Percentiles rank a stretch among this genome's conserved stretches.
These are phyloP conservation scores for Suillus decipiens DNA, from an alignment of 768 basidiomycete species.

Conservation along the genomic window DNA sequence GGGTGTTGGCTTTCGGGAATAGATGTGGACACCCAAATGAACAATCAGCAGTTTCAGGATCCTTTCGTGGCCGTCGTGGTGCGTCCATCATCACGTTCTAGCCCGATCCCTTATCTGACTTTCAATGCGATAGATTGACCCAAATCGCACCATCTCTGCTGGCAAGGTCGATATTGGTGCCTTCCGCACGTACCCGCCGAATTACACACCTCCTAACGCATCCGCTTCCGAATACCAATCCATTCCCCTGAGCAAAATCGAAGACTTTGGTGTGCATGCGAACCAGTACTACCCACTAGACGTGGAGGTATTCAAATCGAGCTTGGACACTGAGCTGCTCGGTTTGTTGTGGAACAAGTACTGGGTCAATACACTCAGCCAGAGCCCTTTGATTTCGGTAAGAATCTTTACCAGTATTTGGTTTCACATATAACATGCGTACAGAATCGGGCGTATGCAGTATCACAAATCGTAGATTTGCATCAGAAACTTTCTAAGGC, in stretches of 20 bases:
- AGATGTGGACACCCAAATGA: conserved; percentile 96
- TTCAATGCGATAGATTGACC: conserved; percentile 71
- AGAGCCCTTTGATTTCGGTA: conserved; percentile 91
- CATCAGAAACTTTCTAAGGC: conserved; percentile 87
- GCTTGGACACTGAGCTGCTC: conserved; percentile 82
- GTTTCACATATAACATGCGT: background rate
- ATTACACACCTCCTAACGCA: conserved; percentile 79
- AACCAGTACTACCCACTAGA: conserved; percentile 95
- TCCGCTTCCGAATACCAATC: conserved; percentile 88
- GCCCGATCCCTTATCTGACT: background rate
- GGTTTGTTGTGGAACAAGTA: conserved; percentile 98
- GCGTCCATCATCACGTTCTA: conserved; percentile 31
- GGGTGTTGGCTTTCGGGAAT: conserved; percentile 99
- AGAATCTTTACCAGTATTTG: conserved; percentile 22
- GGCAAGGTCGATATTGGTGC: conserved; percentile 99
- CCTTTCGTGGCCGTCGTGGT: conserved; percentile 98
- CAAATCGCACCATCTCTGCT: conserved; percentile 96
- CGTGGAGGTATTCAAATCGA: conserved; percentile 93
- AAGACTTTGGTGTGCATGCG: conserved; percentile 98
- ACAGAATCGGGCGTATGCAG: conserved; percentile 93
- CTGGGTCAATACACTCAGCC: conserved; percentile 96
- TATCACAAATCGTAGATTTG: conserved; percentile 86
- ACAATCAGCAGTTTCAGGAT: conserved; percentile 93
- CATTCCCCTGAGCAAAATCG: conserved; percentile 95
- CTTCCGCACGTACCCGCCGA: conserved; percentile 96